Conservation (phyloP, 1,139 yeast species). For the Blastobotrys proliferans region DNA sequence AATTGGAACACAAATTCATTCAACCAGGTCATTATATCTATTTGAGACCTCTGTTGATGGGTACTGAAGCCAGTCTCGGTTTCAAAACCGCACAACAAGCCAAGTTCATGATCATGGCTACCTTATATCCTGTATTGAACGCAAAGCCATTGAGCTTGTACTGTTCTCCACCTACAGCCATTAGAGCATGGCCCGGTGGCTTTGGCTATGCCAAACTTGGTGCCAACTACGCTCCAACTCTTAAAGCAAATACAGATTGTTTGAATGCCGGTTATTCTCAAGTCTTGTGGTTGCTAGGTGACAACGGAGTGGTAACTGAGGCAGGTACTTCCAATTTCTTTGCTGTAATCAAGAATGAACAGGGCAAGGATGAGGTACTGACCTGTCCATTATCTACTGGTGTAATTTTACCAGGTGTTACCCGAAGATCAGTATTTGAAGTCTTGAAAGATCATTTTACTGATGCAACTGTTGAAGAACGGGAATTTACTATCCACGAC, state of each 20-base stretch:
- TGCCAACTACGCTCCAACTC: constrained; percentile 46
- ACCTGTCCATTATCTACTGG: constrained; percentile 43
- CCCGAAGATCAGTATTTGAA: constrained; percentile 42
- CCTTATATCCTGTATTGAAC: constrained; percentile 33
- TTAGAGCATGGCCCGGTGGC: constrained; percentile 48
- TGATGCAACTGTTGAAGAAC: constrained; percentile 36
- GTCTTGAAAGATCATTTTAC: constrained; percentile 31
- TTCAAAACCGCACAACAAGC: constrained; percentile 39
- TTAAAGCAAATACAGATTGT: constrained; percentile 39
- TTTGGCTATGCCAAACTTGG: constrained; percentile 45
- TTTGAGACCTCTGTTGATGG: constrained; percentile 34
- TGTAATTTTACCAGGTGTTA: constrained; percentile 44
- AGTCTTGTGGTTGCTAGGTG: constrained; percentile 45
- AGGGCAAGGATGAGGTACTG: constrained; percentile 38
- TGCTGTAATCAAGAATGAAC: constrained; percentile 35
- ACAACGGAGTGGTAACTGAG: constrained; percentile 40
- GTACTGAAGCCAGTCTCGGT: constrained; percentile 38
- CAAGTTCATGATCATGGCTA: constrained; percentile 39
- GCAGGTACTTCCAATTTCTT: constrained; percentile 47
- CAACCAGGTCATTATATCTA: constrained; percentile 32
- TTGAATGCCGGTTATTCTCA: constrained; percentile 40
- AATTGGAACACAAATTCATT: constrained; percentile 35
- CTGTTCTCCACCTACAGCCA: constrained; percentile 35
- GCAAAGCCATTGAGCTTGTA: constrained; percentile 39
- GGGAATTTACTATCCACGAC: constrained; percentile 39